These are phyloP conservation scores for Aphanomyces cochlioides DNA, from an alignment of 352 stramenopile species.

Conservation along the genomic window DNA sequence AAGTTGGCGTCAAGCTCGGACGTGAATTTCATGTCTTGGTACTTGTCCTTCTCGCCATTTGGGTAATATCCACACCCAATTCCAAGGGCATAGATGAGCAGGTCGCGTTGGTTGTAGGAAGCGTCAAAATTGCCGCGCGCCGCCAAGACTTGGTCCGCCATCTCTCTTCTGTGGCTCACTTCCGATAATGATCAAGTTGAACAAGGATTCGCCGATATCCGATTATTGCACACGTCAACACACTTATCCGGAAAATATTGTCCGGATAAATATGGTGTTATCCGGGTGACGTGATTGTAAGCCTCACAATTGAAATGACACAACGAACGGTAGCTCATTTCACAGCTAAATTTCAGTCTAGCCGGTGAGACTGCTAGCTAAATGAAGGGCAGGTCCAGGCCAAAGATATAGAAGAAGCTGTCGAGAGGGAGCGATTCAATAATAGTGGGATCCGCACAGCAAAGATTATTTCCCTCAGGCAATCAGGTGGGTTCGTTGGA, in stretches of 20 bases:
- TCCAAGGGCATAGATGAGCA: conserved; percentile 83
- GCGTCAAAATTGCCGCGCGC: conserved; percentile 43
- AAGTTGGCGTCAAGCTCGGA: conserved; percentile 86
- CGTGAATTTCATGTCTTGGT: conserved; percentile 66
- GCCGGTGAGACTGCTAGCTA: too few relatives aligned
- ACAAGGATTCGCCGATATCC: not conserved
- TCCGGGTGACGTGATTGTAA: too few relatives aligned
- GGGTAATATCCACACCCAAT: conserved; percentile 60
- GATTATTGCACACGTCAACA: not conserved
- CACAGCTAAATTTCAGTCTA: too few relatives aligned
- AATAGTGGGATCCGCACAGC: too few relatives aligned
- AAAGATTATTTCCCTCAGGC: too few relatives aligned
- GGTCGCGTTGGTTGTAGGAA: conserved; percentile 86
- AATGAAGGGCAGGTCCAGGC: too few relatives aligned
- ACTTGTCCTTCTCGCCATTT: not conserved
- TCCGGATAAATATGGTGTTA: not conserved
- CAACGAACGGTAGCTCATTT: too few relatives aligned
- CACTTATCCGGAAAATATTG: not conserved
- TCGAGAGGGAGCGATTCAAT: too few relatives aligned
- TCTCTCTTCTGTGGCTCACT: not conserved
- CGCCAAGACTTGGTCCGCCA: conserved; percentile 12
- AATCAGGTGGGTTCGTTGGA: too few relatives aligned
- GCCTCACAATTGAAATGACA: too few relatives aligned
- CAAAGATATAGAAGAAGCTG: too few relatives aligned
- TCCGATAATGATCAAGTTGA: not conserved